These are phyloP conservation scores for Vigna nakashimae DNA, from an alignment of 306 rosid genomes.

Conservation along the genomic window DNA sequence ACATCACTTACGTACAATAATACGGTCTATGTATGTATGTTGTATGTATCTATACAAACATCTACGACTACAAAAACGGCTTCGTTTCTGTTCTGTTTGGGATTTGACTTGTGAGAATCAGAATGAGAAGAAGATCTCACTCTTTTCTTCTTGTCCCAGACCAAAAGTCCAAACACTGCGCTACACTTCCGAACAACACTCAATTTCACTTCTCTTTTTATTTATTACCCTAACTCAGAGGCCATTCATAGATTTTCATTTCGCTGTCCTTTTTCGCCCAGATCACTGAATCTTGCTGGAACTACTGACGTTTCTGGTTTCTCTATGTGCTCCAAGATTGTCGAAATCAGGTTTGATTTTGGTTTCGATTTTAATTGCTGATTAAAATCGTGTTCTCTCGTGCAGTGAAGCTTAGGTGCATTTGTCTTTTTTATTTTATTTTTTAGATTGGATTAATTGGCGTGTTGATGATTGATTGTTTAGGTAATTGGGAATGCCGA, in stretches of 20 bases:
- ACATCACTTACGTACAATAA: too few species aligned
- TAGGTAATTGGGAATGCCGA: constrained; percentile 45
- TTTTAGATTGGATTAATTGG: constrained; percentile 21
- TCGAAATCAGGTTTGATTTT: background rate
- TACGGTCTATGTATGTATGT: too few species aligned
- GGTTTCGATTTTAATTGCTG: background rate
- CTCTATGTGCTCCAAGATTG: background rate
- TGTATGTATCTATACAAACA: background rate
- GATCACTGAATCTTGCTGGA: constrained; percentile 33
- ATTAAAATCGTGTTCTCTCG: background rate
- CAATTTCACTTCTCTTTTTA: background rate
- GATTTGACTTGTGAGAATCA: constrained; percentile 55
- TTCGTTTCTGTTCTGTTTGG: constrained; percentile 10
- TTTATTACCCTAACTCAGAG: background rate
- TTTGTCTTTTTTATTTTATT: background rate
- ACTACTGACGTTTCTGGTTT: background rate
- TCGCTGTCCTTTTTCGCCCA: constrained; percentile 28
- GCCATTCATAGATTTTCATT: background rate
- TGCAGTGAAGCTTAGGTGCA: background rate
- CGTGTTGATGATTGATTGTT: constrained; percentile 43
- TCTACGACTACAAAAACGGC: constrained; percentile 7
- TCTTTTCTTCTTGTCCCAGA: constrained; percentile 55
- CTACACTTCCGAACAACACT: constrained; percentile 27
- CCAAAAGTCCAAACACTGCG: constrained; percentile 48
- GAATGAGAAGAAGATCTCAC: constrained; percentile 60